Base-by-base conservation (phyloP, 1,284 basidiomycete genomes). In the Schizopora paradoxa region DNA sequence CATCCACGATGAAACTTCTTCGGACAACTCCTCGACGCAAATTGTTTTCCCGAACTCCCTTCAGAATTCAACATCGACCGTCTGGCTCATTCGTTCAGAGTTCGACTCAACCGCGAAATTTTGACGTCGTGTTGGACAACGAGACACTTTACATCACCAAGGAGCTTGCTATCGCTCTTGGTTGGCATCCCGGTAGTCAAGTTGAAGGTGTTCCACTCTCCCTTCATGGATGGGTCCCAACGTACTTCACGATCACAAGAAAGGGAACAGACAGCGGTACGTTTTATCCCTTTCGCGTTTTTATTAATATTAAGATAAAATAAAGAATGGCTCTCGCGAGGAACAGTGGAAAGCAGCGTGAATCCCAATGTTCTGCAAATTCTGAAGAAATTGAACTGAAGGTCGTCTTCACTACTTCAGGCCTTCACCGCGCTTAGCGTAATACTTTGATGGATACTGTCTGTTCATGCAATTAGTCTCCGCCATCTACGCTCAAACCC, bases 101-200 rank as follows among this genome's bases (percentile, higher is more conserved):
- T n/a, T n/a, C n/a, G n/a, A n/a, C n/a, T n/a, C n/a, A n/a, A n/a
- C n/a, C n/a, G n/a, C n/a, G n/a, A n/a, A n/a, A n/a, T n/a, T n/a
- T n/a, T n/a, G n/a, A n/a, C n/a, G 48, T 49, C 14, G 38, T 41
- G 6, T 34, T 49, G 3, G 48, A 49, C 31, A 49, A 49, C 26
- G 46, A 48, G 8, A 49, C 48, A 6, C 18, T 49, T 13, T 49
- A 49, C 35, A 41, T 49, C 18, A 39, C 22, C 48, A 25, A 49
- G 27, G 22, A 16, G 7, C 26, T 48, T 3, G 48, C 48, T 7
- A 16, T 33, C 14, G 35, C 44, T 19, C 21, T 47, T 22, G 48
- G 45, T 14, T 49, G 37, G 45, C 40, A 21, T 21, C 26, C 44
- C 14, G 35, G 32, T 14, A 14, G 32, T 7, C 44, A 49, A 6